Conservation (phyloP, 1,139 yeast species). For the Lizanozyma gosingica region DNA sequence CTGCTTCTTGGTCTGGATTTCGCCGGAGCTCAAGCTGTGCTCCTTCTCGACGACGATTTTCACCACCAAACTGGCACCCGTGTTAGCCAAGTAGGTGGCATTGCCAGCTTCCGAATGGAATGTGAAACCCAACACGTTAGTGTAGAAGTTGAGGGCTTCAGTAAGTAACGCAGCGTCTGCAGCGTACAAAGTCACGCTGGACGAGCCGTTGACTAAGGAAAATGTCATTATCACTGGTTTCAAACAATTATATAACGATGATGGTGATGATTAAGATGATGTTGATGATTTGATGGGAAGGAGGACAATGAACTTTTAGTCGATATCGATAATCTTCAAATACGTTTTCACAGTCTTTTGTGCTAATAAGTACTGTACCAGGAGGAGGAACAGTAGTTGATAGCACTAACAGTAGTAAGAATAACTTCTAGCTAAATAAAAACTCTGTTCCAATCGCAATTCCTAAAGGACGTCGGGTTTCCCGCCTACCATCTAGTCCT, state of each 20-base stretch:
- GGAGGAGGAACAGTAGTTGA: too few relatives aligned
- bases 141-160: conserved; percentile 38
- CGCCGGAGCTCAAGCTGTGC: conserved; percentile 18
- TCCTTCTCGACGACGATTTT: conserved; percentile 18
- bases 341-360: too few relatives aligned
- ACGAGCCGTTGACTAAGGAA: conserved; percentile 43
- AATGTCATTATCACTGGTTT: conserved; percentile 10
- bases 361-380: too few relatives aligned
- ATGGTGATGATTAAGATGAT: too few relatives aligned
- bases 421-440: too few relatives aligned
- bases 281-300: too few relatives aligned
- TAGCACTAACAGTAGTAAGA: too few relatives aligned
- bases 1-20: conserved; percentile 16
- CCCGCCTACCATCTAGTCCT: background rate
- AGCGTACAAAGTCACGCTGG: conserved; percentile 38
- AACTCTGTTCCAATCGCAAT: too few relatives aligned
- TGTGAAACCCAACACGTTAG: conserved; percentile 33
- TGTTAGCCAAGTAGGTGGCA: conserved; percentile 22
- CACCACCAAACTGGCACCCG: conserved; percentile 22
- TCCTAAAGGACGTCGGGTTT: too few relatives aligned
- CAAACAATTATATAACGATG: too few relatives aligned
- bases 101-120: conserved; percentile 17
- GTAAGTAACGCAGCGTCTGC: conserved; percentile 23
- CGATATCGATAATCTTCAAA: too few relatives aligned
- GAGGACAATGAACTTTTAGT: too few relatives aligned